Base-by-base conservation (phyloP, 2,329 filamentous ascomycete genomes). In the Sordariomycetes sp. region DNA sequence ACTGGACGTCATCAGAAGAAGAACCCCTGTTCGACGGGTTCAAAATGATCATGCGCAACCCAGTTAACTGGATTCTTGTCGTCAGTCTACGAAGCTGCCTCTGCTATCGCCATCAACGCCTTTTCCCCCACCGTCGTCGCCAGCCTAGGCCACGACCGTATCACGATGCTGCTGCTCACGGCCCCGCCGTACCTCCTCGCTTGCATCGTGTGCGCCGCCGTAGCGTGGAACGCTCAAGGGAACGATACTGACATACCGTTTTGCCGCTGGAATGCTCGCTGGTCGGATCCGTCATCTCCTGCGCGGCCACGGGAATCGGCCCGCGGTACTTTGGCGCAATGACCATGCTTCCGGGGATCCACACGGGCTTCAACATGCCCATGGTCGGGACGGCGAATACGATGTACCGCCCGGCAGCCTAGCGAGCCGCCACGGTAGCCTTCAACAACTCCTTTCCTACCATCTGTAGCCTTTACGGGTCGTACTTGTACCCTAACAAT, bases 1-100 rank as follows among this genome's bases (percentile, higher is more conserved):
- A 82, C 59, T 70, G 68, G 7, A 79, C 82, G 61, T 70, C 72
- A 0, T 68, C 70, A 0, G 72, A 74, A 20, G 72, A 80, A 62
- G 74, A 75, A 24, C 17, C 52, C 52, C 64, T 72, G 2, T 76
- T 80, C 60, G 73, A 74, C 10, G 82, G 82, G 10, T 66, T 82
- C 36, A 70, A 77, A 56, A 79, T 85, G 75, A 78, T 80, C 0
- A 64, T 83, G 54, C 80, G 78, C 66, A 82, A 85, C 60, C 17
- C 69, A 61, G 84, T 84, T 70, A 80, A 84, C 60, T 85, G 83
- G 63, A 63, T 85, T 59, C 78, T 85, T 77, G 83, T 82, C 75
- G 57, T 84, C 7, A 1, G 78, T 84, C 58, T 80, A 78, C 2
- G 78, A 80, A 3, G 84, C 84, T 60, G 79, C 84, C 8, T 73